Evolutionary conservation across 495 filamentous ascomycete genomes (phyloP).

Genomic region (Penicillium longicatenatum): DNA sequence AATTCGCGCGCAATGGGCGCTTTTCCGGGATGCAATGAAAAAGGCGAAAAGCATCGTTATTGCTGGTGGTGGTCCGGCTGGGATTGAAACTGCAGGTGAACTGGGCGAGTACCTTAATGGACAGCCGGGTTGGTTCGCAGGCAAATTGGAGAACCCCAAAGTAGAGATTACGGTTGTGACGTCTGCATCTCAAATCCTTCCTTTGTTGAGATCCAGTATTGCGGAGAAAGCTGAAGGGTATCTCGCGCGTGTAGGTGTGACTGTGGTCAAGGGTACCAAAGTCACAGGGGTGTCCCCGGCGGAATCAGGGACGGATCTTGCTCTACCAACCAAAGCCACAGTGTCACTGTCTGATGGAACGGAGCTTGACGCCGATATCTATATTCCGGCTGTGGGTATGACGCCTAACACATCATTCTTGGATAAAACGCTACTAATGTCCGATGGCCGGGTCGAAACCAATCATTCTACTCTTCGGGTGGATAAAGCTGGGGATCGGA

Average conservation of each 20-base stretch:
- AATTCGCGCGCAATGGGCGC: constrained; percentile 27
- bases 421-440: constrained; percentile 30
- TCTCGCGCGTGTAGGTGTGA: constrained; percentile 47
- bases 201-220: constrained; percentile 37
- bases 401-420: constrained; percentile 49
- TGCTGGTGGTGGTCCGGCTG: constrained; percentile 41
- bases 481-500: constrained; percentile 45
- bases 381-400: constrained; percentile 50
- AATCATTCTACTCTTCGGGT: constrained; percentile 48
- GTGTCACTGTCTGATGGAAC: constrained; percentile 40
- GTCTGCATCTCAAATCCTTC: constrained; percentile 45
- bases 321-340: constrained; percentile 21
- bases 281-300: constrained; percentile 25
- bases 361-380: constrained; percentile 45
- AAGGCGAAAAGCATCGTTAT: constrained; percentile 46
- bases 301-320: constrained; percentile 27
- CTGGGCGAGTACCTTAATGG: constrained; percentile 53
- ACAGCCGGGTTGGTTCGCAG: constrained; percentile 28
- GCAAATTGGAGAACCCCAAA: constrained; percentile 33
- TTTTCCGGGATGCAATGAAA: constrained; percentile 42
- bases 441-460: constrained; percentile 42
- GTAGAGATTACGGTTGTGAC: constrained; percentile 48
- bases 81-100: constrained; percentile 55
- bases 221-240: constrained; percentile 41
- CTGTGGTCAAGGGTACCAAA: constrained; percentile 39